These are phyloP conservation scores for Cordyceps javanica DNA, from an alignment of 2,329 filamentous ascomycete genomes.

Conservation along the genomic window DNA sequence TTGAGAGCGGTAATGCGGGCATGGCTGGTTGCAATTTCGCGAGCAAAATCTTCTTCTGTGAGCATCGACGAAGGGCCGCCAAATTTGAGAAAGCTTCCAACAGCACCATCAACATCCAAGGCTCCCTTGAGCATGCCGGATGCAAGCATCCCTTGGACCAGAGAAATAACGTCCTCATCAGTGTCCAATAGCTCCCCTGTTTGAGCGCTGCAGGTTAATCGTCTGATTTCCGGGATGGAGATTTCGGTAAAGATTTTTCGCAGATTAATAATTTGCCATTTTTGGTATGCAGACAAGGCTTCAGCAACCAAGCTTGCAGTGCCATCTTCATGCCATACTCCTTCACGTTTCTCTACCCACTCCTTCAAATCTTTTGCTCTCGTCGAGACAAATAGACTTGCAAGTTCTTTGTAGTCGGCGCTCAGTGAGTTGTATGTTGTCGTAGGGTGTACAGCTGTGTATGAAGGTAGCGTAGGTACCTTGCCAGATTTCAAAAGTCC, in stretches of 20 bases:
- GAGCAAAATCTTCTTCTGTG: slow-evolving; percentile 45
- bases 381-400: slow-evolving; percentile 56
- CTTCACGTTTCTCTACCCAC: slow-evolving; percentile 53
- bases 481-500: slow-evolving; percentile 65
- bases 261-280: slow-evolving; percentile 68
- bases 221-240: slow-evolving; percentile 46
- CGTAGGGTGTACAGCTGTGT: slow-evolving; percentile 45
- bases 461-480: slow-evolving; percentile 47
- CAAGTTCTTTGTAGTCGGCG: slow-evolving; percentile 66
- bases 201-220: slow-evolving; percentile 46
- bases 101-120: slow-evolving; percentile 39
- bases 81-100: slow-evolving; percentile 46
- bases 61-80: slow-evolving; percentile 34
- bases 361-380: slow-evolving; percentile 52
- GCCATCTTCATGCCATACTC: slow-evolving; percentile 62
- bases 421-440: slow-evolving; percentile 53
- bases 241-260: slow-evolving; percentile 63
- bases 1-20: slow-evolving; percentile 38
- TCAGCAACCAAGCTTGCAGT: slow-evolving; percentile 67
- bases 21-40: slow-evolving; percentile 37
- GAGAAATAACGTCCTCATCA: slow-evolving; percentile 36
- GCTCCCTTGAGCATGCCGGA: slow-evolving; percentile 46
- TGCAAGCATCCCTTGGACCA: slow-evolving; percentile 51
- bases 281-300: slow-evolving; percentile 64
- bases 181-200: slow-evolving; percentile 39